Percentiles rank a stretch among this genome's conserved stretches.
Evolutionary conservation across 163 green algal species (phyloP).

Genomic region (Volvox carteri): DNA sequence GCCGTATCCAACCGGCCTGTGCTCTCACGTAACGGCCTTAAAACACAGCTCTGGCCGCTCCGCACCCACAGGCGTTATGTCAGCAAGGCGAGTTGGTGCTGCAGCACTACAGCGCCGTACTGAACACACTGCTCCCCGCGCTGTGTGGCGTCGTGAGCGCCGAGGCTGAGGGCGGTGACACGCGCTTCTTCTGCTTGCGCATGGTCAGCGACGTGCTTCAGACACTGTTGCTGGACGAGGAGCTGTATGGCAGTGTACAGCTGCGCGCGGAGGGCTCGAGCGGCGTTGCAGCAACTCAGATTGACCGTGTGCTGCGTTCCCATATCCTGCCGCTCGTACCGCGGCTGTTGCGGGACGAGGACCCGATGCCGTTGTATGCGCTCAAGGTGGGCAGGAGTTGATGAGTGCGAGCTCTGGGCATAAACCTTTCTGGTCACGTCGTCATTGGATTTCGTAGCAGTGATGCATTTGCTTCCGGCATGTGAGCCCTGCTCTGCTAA

Average conservation of each 20-base stretch:
- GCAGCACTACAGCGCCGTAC: constrained; percentile 64
- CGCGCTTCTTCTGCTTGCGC: constrained; percentile 90
- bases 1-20: too few relatives aligned
- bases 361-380: constrained; percentile 94
- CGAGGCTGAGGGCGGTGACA: constrained; percentile 73
- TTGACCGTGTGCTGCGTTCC: constrained; percentile 73
- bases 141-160: constrained; percentile 73
- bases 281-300: constrained; percentile 48
- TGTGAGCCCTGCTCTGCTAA: too few relatives aligned
- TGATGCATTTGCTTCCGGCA: too few relatives aligned
- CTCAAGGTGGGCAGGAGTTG: constrained; percentile 81
- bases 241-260: constrained; percentile 61
- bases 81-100: constrained; percentile 78
- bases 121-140: constrained; percentile 73
- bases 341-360: constrained; percentile 85
- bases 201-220: constrained; percentile 85
- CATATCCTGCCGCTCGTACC: constrained; percentile 87
- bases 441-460: too few relatives aligned
- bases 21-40: too few relatives aligned
- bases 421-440: not conserved
- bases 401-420: not conserved
- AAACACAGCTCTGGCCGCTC: too few relatives aligned
- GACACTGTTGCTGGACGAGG: constrained; percentile 68
- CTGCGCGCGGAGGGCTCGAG: constrained; percentile 14
- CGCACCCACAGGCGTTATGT: constrained; percentile 52